Conservation (phyloP, 1,284 basidiomycete species). For the Ganoderma sinense region DNA sequence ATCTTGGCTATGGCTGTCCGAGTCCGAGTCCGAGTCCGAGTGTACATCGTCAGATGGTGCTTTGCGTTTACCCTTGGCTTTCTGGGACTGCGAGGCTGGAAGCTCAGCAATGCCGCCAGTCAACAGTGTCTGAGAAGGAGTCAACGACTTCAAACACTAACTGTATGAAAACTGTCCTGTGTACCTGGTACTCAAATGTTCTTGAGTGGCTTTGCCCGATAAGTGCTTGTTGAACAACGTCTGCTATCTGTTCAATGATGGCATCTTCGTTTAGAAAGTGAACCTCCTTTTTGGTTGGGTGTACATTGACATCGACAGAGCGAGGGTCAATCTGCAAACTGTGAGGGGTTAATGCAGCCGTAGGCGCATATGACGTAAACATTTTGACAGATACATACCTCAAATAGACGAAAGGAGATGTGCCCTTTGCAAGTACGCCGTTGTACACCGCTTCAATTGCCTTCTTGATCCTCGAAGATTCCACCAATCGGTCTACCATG, state of each 20-base stretch:
- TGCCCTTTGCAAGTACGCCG: slow-evolving; percentile 89
- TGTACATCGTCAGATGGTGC: slow-evolving; percentile 46
- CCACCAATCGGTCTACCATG: slow-evolving; percentile 87
- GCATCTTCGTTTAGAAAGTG: slow-evolving; percentile 94
- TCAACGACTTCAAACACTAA: background rate
- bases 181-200: slow-evolving; percentile 85
- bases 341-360: background rate
- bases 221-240: slow-evolving; percentile 73
- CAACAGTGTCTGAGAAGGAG: slow-evolving; percentile 60
- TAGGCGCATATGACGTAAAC: background rate
- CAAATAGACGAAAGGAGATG: slow-evolving; percentile 92
- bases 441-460: slow-evolving; percentile 90
- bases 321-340: slow-evolving; percentile 88
- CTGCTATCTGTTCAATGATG: slow-evolving; percentile 85
- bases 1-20: background rate
- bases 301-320: slow-evolving; percentile 96
- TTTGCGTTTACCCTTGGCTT: slow-evolving; percentile 52
- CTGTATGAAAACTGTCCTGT: slow-evolving; percentile 1
- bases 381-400: slow-evolving; percentile 60
- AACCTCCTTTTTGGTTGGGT: slow-evolving; percentile 97
- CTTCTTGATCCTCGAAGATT: slow-evolving; percentile 87
- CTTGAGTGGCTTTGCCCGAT: slow-evolving; percentile 74
- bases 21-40: slow-evolving; percentile 40
- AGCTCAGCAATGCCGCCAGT: slow-evolving; percentile 56
- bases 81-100: slow-evolving; percentile 49